These are phyloP conservation scores for Psilocybe cyanescens DNA, from an alignment of 768 basidiomycete genomes.

Conservation along the genomic window DNA sequence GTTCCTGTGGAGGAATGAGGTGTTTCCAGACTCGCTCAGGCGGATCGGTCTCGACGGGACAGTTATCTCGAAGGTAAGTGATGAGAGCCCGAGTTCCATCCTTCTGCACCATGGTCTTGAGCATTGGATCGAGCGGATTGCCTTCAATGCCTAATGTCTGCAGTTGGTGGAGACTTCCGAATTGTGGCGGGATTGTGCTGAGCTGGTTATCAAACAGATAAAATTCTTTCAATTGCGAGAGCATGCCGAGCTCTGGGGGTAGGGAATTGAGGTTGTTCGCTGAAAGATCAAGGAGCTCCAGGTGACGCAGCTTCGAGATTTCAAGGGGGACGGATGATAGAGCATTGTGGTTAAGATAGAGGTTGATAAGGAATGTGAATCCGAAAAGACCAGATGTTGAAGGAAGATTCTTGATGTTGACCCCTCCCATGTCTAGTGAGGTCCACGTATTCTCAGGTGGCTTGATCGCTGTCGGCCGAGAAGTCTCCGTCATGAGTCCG, in stretches of 20 bases:
- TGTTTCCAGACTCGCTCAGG: slow-evolving; percentile 81
- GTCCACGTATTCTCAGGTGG: slow-evolving; percentile 84
- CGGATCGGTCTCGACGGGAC: slow-evolving; percentile 79
- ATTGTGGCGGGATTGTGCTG: slow-evolving; percentile 80
- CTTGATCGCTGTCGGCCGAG: slow-evolving; percentile 64
- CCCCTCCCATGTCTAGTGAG: slow-evolving; percentile 95
- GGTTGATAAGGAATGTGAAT: slow-evolving; percentile 91
- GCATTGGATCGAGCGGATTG: slow-evolving; percentile 83
- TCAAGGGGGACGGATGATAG: slow-evolving; percentile 78
- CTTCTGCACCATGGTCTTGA: slow-evolving; percentile 87
- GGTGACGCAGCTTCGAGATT: slow-evolving; percentile 81
- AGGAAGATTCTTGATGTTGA: slow-evolving; percentile 90
- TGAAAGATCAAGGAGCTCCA: slow-evolving; percentile 91
- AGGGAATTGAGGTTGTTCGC: slow-evolving; percentile 80
- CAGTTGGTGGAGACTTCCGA: slow-evolving; percentile 90
- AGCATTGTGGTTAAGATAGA: slow-evolving; percentile 96
- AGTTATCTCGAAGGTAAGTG: slow-evolving; percentile 90
- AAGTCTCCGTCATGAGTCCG: slow-evolving; percentile 70
- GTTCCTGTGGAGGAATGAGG: slow-evolving; percentile 60
- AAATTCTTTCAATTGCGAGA: slow-evolving; percentile 88
- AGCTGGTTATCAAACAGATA: slow-evolving; percentile 96
- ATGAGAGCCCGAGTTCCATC: slow-evolving; percentile 93
- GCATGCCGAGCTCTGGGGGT: slow-evolving; percentile 89
- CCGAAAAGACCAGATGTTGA: slow-evolving; percentile 73
- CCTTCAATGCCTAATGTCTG: slow-evolving; percentile 95